Evolutionary conservation across 805 yeast genomes (phyloP), one percentile per base, ranked within the genome.

Genomic region (Wickerhamomyces kurtzmanii): DNA sequence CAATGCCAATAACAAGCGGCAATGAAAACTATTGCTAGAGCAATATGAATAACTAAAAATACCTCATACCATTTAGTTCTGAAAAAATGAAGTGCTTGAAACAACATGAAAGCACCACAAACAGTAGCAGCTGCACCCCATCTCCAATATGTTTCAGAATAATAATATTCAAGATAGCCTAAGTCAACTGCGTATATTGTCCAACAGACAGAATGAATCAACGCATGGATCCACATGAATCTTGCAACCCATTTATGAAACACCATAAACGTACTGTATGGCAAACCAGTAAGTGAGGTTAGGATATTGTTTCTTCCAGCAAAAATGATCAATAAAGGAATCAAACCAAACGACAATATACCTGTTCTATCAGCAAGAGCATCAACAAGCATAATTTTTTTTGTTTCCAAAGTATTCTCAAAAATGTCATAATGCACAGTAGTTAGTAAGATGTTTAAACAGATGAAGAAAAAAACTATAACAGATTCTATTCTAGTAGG

Each of bases 271-370:
- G 79, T 62, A 8, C 75, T 57, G 39, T 68, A 75, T 5, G 73
- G 57, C 62, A 84, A 62, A 3, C 83, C 82, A 0, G 87, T 68
- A 5, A 76, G 25, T 41, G 54, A 54, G 34, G 69, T 68, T 37
- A 82, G 51, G 16, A 83, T 59, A 48, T 78, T 83, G 51, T 80
- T 83, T 43, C 93, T 59, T 8, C 85, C 81, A 6, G 83, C 78
- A 46, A 82, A 75, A 20, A 80, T 45, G 13, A 75, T 59, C 18
- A 74, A 42, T 4, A 66, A 38, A 0, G 91, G 89, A 34, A 75
- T 38, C 23, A 58, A 57, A 1, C 57, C 55, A 38, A 59, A 53
- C 11, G 48, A 31, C 2, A 45, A 22, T 1, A 43, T 22, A 12
- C 43, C 48, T 5, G 48, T 42, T 32, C 50, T 36, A 26, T 45